Base-by-base conservation (phyloP, 805 yeast genomes). In the Ogataea ganodermae region DNA sequence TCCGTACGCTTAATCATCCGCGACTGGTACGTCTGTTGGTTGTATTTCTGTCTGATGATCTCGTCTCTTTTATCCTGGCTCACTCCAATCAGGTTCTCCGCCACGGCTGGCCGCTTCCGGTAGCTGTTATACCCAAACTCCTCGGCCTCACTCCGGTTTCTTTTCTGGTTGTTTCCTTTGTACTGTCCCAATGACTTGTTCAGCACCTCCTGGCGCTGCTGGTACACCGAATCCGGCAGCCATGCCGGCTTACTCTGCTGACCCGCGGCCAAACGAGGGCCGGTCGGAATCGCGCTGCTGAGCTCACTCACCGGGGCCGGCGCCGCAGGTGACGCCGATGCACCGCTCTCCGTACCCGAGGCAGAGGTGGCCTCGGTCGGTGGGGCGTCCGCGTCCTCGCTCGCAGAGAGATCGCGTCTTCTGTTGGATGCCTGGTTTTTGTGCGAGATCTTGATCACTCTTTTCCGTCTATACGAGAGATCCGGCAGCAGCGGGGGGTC, bases 21-120 rank as follows among this genome's bases (percentile, higher is more conserved):
- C 1, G 92, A 77, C 49, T 80, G 79, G 53, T 79, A 78, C 0
- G 96, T 84, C 59, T 95, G 78, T 55, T 86, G 86, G 66, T 94
- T 94, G 66, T 94, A 94, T 67, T 89, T 97, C 41, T 78, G 74
- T 53, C 90, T 75, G 26, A 94, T 95, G 45, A 87, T 77, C 38
- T 80, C 80, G 57, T 86, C 87, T 45, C 80, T 63, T 23, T 56
- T 58, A 58, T 56, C 67, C 38, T 65, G 63, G 12, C 71, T 68
- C 7, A 74, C 58, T 27, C 66, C 71, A 48, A 66, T 67, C 49
- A 55, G 46, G 44, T 55, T 55, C 22, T 46, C 57, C 37, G 59
- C 49, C 42, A 62, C 41, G 24, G 41, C 24, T 12, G 30, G 32
- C 10, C 42, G 46, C 26, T 30, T 44, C 27, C 32, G 33, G 39